Percentiles rank a stretch among this genome's conserved stretches.
phyloP scores from a whole-genome alignment of 257 asterid species.

The Fraxinus pennsylvanica region DNA sequence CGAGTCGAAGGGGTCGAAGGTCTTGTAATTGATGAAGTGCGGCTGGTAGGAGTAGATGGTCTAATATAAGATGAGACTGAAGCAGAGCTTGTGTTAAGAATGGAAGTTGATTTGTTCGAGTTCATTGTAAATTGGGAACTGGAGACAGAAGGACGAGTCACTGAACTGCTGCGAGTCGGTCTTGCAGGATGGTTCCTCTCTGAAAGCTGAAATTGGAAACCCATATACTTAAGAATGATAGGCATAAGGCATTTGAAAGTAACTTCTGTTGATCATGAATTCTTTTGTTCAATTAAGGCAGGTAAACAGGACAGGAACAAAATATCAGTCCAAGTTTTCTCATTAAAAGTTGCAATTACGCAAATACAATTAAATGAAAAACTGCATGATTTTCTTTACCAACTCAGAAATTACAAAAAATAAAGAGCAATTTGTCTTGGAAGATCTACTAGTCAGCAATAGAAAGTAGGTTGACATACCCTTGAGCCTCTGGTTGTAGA shows the following conservation, averaged over 20 bases:
- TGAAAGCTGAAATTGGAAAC: conserved; percentile 69
- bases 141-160: conserved; percentile 76
- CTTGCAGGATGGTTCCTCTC: conserved; percentile 69
- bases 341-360: conserved; percentile 4
- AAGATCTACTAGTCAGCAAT: conserved; percentile 19
- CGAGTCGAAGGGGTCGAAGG: conserved; percentile 85
- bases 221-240: conserved; percentile 7
- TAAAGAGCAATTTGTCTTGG: conserved; percentile 15
- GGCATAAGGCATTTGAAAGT: neutral
- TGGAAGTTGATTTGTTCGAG: conserved; percentile 65
- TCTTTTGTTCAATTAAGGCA: conserved; percentile 4
- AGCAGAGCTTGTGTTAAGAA: conserved; percentile 93
- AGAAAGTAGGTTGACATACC: conserved; percentile 48
- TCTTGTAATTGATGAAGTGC: conserved; percentile 73
- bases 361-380: conserved; percentile 1
- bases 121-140: conserved; percentile 62
- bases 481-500: conserved; percentile 84
- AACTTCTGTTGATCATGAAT: neutral
- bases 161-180: conserved; percentile 79
- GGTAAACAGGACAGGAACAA: conserved; percentile 8
- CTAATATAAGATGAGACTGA: conserved; percentile 95
- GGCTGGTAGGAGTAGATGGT: conserved; percentile 79
- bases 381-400: neutral
- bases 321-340: conserved; percentile 4
- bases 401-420: conserved; percentile 13